Conservation (phyloP, 305 asterid species). For the Fraxinus greggii region DNA sequence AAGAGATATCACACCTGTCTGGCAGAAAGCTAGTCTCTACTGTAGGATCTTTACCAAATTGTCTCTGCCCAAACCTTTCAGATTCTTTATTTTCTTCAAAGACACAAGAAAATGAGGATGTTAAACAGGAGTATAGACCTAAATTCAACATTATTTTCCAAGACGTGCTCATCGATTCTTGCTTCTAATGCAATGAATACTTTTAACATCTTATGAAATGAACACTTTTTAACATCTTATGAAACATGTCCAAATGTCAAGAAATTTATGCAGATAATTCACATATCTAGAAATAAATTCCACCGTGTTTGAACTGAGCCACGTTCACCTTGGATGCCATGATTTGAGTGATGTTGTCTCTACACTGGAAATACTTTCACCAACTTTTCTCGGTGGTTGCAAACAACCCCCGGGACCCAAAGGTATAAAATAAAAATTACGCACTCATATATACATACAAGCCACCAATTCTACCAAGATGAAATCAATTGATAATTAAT, state of each 20-base stretch:
- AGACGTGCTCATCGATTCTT: background rate
- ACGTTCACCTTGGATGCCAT: background rate
- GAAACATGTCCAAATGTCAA: background rate
- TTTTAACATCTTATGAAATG: background rate
- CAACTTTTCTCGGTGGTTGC: background rate
- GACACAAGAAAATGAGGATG: conserved; percentile 16
- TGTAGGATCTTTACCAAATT: conserved; percentile 88
- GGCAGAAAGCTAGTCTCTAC: conserved; percentile 98
- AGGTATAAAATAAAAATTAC: background rate
- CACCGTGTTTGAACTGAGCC: background rate
- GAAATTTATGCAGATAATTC: background rate
- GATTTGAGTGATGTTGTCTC: background rate
- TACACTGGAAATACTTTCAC: background rate
- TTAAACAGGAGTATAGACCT: conserved; percentile 2
- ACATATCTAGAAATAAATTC: background rate
- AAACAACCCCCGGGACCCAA: background rate
- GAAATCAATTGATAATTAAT: background rate
- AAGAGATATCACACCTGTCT: conserved; percentile 66
- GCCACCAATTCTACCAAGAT: background rate
- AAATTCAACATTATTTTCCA: background rate
- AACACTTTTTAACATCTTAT: background rate
- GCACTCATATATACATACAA: background rate
- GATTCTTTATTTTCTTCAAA: conserved; percentile 48
- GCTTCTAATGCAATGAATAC: background rate
- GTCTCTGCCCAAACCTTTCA: conserved; percentile 38